A percentile compares a stretch with the other conserved stretches of the same genome.
Conservation (phyloP, 1,139 yeast species). For the Nakaseomyces uthaithaninus region DNA sequence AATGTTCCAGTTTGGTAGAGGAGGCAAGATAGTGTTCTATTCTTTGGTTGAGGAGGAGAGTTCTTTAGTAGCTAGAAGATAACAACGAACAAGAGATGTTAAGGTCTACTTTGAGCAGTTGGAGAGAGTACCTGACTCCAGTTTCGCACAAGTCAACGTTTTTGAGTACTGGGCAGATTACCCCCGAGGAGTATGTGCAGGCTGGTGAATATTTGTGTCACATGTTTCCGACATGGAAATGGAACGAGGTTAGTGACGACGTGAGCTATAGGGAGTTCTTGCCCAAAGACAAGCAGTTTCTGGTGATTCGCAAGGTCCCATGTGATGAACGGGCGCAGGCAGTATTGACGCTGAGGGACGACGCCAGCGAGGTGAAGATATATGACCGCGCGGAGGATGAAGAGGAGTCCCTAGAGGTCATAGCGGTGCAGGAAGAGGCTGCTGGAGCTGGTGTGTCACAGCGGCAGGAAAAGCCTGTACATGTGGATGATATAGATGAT, state of each 20-base stretch:
- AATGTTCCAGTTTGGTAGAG: too few relatives aligned
- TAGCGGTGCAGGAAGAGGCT: constrained; percentile 12
- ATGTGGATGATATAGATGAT: constrained; percentile 36
- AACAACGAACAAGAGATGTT: constrained; percentile 29
- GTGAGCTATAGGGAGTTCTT: constrained; percentile 49
- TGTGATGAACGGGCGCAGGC: constrained; percentile 66
- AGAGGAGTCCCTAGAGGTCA: constrained; percentile 11
- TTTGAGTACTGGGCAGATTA: constrained; percentile 76
- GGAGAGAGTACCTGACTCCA: constrained; percentile 91
- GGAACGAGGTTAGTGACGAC: constrained; percentile 51
- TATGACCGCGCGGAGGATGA: constrained; percentile 27
- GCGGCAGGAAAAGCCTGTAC: background rate
- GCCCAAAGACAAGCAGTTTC: constrained; percentile 77
- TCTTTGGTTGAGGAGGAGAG: too few relatives aligned
- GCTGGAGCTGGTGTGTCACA: constrained; percentile 10
- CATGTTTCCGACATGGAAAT: constrained; percentile 95
- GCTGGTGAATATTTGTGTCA: constrained; percentile 91
- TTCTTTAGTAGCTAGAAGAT: too few relatives aligned
- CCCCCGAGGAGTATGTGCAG: constrained; percentile 84
- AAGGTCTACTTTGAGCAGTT: constrained; percentile 73
- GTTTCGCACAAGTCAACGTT: constrained; percentile 77
- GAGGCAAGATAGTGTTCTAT: too few relatives aligned
- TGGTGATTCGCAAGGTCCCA: constrained; percentile 86
- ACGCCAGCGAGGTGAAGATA: constrained; percentile 33
- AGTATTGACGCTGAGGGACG: constrained; percentile 40